These are phyloP conservation scores for Plenodomus tracheiphilus DNA, from an alignment of 2,329 filamentous ascomycete genomes.

Conservation along the genomic window DNA sequence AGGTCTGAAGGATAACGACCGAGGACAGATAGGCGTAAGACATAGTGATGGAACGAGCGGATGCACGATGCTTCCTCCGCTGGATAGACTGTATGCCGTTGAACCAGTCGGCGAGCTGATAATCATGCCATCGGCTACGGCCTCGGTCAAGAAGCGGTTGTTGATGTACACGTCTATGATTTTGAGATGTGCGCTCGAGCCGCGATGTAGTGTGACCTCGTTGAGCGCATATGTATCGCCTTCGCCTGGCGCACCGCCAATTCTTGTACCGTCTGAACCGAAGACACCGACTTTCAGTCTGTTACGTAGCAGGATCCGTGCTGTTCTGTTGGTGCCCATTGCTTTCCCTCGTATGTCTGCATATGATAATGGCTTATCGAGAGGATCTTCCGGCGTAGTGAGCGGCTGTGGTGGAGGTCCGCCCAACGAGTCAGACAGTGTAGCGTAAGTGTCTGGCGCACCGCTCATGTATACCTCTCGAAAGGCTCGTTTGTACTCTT, in stretches of 20 bases:
- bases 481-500: conserved; percentile 89
- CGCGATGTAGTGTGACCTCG: conserved; percentile 91
- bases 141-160: conserved; percentile 86
- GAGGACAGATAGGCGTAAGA: conserved; percentile 90
- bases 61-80: conserved; percentile 91
- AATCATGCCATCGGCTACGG: conserved; percentile 92
- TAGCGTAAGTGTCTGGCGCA: conserved; percentile 55
- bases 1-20: conserved; percentile 88
- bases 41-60: conserved; percentile 86
- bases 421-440: conserved; percentile 69
- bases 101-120: conserved; percentile 92
- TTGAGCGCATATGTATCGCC: conserved; percentile 77
- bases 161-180: conserved; percentile 92
- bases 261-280: conserved; percentile 64
- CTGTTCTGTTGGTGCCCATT: conserved; percentile 73
- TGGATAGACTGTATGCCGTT: conserved; percentile 92
- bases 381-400: conserved; percentile 63
- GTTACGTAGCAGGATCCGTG: conserved; percentile 83
- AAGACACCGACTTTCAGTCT: conserved; percentile 85
- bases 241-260: conserved; percentile 35
- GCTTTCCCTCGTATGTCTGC: conserved; percentile 76
- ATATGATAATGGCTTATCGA: conserved; percentile 56
- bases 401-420: conserved; percentile 68
- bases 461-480: conserved; percentile 89
- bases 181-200: conserved; percentile 84